Evolutionary conservation across 371 early-diverging fungal genomes (phyloP).

Genomic region (Chytridiales sp.): DNA sequence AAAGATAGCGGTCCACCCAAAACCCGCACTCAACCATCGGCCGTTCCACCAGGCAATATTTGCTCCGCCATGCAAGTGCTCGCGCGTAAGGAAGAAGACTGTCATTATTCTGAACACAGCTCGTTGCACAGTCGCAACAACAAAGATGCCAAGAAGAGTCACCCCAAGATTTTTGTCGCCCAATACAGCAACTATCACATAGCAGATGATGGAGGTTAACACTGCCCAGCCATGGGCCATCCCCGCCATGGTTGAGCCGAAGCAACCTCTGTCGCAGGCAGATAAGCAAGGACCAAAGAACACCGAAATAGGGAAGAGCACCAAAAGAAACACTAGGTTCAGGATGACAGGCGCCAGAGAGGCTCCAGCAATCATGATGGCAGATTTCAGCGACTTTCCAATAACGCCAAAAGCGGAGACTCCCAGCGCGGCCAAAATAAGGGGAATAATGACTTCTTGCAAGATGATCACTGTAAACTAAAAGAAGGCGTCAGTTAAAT

Average conservation of each 20-base stretch:
- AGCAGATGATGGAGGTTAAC: background rate
- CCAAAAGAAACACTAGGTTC: slow-evolving; percentile 67
- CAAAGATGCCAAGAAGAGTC: slow-evolving; percentile 59
- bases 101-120: slow-evolving; percentile 64
- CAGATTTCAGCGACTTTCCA: slow-evolving; percentile 34
- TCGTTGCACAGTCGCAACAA: background rate
- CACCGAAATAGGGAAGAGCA: slow-evolving; percentile 71
- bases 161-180: slow-evolving; percentile 39
- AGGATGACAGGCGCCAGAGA: slow-evolving; percentile 71
- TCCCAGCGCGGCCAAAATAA: slow-evolving; percentile 64
- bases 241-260: background rate
- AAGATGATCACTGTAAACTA: slow-evolving; percentile 60
- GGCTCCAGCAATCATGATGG: slow-evolving; percentile 64
- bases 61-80: slow-evolving; percentile 77
- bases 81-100: slow-evolving; percentile 72
- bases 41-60: slow-evolving; percentile 92
- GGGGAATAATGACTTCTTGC: slow-evolving; percentile 71
- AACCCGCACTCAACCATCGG: slow-evolving; percentile 76
- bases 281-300: slow-evolving; percentile 71
- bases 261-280: slow-evolving; percentile 63
- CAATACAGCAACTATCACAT: background rate
- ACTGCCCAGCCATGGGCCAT: background rate
- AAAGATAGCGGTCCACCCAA: slow-evolving; percentile 65
- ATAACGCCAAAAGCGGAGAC: slow-evolving; percentile 54
- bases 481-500: too few relatives aligned